These are phyloP conservation scores for Candida glaebosa DNA, from an alignment of 805 yeast species.

Conservation along the genomic window DNA sequence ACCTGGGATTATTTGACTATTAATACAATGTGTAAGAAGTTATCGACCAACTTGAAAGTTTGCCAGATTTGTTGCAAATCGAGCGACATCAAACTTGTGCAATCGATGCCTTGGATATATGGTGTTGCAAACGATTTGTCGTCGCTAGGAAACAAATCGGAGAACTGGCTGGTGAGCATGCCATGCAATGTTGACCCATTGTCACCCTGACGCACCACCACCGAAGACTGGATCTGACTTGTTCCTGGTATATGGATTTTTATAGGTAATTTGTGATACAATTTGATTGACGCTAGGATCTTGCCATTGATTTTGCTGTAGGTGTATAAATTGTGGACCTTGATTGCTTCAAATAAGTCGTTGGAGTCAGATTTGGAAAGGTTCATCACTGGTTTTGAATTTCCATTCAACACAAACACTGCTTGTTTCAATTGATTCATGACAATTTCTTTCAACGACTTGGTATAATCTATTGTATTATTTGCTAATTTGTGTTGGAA, in stretches of 20 bases:
- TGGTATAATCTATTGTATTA: constrained; percentile 18
- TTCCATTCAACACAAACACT: constrained; percentile 69
- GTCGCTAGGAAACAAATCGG: constrained; percentile 10
- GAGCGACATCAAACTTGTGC: constrained; percentile 9
- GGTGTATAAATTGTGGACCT: constrained; percentile 25
- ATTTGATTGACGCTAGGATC: constrained; percentile 20
- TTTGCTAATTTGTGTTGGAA: constrained; percentile 14
- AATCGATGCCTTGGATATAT: constrained; percentile 32
- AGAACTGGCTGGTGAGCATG: constrained; percentile 12
- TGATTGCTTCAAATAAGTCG: constrained; percentile 53
- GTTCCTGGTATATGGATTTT: constrained; percentile 44
- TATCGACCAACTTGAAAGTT: constrained; percentile 31
- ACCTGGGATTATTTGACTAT: constrained; percentile 5
- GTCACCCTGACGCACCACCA: constrained; percentile 5
- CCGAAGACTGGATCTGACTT: constrained; percentile 27
- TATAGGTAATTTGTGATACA: constrained; percentile 43
- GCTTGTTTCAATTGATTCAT: constrained; percentile 81
- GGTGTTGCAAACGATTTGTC: constrained; percentile 9
- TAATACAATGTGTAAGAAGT: constrained; percentile 32
- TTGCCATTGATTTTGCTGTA: constrained; percentile 24
- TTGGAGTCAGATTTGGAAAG: constrained; percentile 61
- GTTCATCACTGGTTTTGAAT: constrained; percentile 77
- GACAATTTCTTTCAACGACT: constrained; percentile 51
- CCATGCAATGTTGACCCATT: constrained; percentile 12
- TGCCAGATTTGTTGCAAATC: constrained; percentile 25